Conservation (phyloP, 2,329 filamentous ascomycete genomes). For the Diaporthe sp. region DNA sequence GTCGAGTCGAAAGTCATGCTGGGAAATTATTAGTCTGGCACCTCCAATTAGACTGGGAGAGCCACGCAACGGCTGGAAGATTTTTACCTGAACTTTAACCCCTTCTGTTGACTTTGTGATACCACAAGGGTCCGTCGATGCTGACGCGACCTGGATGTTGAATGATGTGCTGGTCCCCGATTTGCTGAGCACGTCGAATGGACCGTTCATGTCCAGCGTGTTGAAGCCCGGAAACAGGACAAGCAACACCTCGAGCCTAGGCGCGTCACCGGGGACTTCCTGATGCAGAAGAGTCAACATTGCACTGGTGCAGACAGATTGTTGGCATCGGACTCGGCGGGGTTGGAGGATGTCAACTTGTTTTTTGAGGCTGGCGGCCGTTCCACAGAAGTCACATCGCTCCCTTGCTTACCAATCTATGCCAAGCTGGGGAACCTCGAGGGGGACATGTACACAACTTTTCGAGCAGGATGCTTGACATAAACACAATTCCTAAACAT, state of each 20-base stretch:
- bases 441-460: accelerated
- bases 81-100: not conserved
- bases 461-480: too few relatives aligned
- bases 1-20: not conserved
- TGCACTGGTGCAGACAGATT: not conserved
- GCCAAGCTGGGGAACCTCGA: not conserved
- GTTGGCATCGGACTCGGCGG: not conserved
- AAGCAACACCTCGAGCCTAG: not conserved
- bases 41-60: not conserved
- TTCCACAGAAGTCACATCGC: not conserved
- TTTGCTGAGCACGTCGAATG: constrained; percentile 36
- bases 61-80: too few relatives aligned
- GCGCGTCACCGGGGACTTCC: not conserved
- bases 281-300: constrained; percentile 17
- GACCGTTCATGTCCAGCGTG: constrained; percentile 39
- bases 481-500: not conserved
- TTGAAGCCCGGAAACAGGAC: constrained; percentile 37
- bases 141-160: constrained; percentile 31
- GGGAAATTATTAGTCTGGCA: not conserved
- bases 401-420: not conserved
- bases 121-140: not conserved
- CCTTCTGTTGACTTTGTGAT: constrained; percentile 4
- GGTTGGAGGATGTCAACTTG: not conserved
- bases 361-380: not conserved
- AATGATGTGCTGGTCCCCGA: constrained; percentile 18